Percentiles rank a stretch among this genome's conserved stretches.
These are phyloP conservation scores for Ophiostoma australiae DNA, from an alignment of 2,329 filamentous ascomycete genomes.

Conservation along the genomic window DNA sequence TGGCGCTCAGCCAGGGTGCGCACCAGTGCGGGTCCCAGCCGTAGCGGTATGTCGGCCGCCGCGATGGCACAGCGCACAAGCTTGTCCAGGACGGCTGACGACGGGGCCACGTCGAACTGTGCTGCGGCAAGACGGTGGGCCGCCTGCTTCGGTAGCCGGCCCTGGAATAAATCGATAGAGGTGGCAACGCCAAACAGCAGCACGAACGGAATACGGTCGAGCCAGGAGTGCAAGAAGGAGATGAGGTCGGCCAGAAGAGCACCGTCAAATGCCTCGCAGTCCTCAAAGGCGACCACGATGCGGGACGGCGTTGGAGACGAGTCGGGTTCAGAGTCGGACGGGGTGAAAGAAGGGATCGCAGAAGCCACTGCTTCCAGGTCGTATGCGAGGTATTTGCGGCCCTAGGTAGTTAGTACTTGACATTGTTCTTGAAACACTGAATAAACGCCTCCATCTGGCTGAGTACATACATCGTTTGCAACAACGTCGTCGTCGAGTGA, in stretches of 20 bases:
- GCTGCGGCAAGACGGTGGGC: slow-evolving; percentile 63
- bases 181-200: slow-evolving; percentile 76
- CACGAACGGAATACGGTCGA: slow-evolving; percentile 69
- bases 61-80: slow-evolving; percentile 64
- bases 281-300: slow-evolving; percentile 69
- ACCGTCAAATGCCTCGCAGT: slow-evolving; percentile 77
- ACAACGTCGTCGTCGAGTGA: slow-evolving; percentile 52
- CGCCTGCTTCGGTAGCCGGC: slow-evolving; percentile 64
- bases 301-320: slow-evolving; percentile 43
- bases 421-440: background rate
- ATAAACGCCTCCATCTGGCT: background rate
- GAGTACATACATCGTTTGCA: slow-evolving; percentile 32
- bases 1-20: slow-evolving; percentile 65
- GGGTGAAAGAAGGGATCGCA: slow-evolving; percentile 40
- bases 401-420: slow-evolving; percentile 35
- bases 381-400: slow-evolving; percentile 67
- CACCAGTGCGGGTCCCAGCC: slow-evolving; percentile 60
- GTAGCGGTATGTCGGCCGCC: slow-evolving; percentile 50
- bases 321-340: background rate
- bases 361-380: slow-evolving; percentile 67
- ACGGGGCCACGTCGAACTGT: slow-evolving; percentile 73
- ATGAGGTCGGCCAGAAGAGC: slow-evolving; percentile 67
- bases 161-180: slow-evolving; percentile 73
- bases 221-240: slow-evolving; percentile 63
- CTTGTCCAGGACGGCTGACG: slow-evolving; percentile 64